Evolutionary conservation across 225 moss, liverwort and hornwort species (phyloP), one percentile per base, ranked within the genome.

Genomic region (Sphagnum contortum): DNA sequence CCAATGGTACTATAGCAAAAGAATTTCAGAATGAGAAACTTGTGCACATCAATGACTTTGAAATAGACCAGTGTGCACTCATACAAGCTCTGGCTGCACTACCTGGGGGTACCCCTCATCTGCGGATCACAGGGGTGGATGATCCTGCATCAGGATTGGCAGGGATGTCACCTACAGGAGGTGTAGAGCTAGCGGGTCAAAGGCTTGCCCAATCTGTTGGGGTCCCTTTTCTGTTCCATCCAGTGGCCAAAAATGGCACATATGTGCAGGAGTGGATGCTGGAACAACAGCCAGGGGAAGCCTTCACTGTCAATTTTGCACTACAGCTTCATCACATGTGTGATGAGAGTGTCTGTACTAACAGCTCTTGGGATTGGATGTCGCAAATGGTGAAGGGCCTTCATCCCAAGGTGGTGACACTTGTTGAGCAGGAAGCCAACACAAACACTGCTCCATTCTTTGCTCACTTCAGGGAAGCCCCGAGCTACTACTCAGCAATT

Each of bases 351-450:
- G 10, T 53, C 11, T 13, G 66, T 29, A 4, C 66, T 3, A 53
- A 55, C 11, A 67, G 56, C 55, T 2, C 66, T 8, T 29, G 29
- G 29, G 0, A 29, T 29, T 29, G 29, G 29, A 12, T 67, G 14
- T 48, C 56, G 2, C 53, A 67, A 53, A 55, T 55, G 9, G 56
- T 67, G 0, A 53, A 57, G 14, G 56, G 56, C 8, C 53, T 67
- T 3, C 8, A 3, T 9, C 66, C 55, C 44, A 67, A 67, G 55
- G 44, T 67, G 4, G 13, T 67, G 54, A 67, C 66, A 44, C 45
- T 67, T 9, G 66, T 67, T 53, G 66, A 67, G 55, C 66, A 67
- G 45, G 66, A 67, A 11, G 66, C 66, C 53, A 67, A 46, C 66
- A 53, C 55, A 53, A 67, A 67, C 55, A 55, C 54, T 12, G 54